These are phyloP conservation scores for Pseudogymnoascus sp. DNA, from an alignment of 2,329 filamentous ascomycete species.

Conservation along the genomic window DNA sequence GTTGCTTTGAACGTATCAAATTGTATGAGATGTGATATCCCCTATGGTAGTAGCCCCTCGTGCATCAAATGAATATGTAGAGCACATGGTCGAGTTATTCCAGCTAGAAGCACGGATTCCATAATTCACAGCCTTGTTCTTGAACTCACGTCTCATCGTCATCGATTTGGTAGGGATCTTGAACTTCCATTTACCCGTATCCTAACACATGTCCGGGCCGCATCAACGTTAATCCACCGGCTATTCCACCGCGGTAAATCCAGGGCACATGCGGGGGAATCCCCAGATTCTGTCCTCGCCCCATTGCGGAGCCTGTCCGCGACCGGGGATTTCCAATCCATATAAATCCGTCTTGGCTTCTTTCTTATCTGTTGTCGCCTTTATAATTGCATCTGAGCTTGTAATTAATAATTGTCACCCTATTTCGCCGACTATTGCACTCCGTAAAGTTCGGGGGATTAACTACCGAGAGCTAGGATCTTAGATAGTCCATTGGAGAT, in stretches of 20 bases:
- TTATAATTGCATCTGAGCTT: background rate
- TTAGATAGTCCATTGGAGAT: background rate
- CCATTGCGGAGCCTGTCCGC: background rate
- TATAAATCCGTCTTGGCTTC: background rate
- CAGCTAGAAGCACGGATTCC: background rate
- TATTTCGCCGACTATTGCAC: background rate
- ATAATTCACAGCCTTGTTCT: background rate
- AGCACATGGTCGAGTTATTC: background rate
- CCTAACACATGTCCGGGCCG: background rate
- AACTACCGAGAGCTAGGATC: background rate
- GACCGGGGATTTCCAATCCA: background rate
- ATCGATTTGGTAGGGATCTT: background rate
- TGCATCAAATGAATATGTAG: background rate
- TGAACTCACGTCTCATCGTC: background rate
- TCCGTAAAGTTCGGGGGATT: background rate
- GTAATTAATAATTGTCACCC: background rate
- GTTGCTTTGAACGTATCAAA: background rate
- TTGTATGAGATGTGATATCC: background rate
- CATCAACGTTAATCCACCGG: slow-evolving; percentile 5
- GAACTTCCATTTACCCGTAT: background rate
- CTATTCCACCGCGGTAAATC: background rate
- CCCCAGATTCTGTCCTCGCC: background rate
- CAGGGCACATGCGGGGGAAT: background rate
- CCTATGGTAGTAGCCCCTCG: background rate
- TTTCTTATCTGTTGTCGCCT: too few species aligned